Percentiles rank a stretch among this genome's conserved stretches.
phyloP scores from a whole-genome alignment of 1,284 basidiomycete species.

The Exsudoporus floridanus region DNA sequence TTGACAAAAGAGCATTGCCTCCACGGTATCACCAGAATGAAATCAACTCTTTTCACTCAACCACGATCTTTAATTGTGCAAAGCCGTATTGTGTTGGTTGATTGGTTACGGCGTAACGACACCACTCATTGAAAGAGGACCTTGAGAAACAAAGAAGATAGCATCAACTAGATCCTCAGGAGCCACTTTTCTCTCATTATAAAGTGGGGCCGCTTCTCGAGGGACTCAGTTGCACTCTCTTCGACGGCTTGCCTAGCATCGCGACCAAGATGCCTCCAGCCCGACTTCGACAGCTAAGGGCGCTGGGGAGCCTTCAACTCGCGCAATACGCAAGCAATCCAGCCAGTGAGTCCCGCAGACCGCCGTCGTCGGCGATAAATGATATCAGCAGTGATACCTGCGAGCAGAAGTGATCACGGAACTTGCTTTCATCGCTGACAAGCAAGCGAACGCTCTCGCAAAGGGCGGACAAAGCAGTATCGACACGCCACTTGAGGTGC shows the following conservation, averaged over 20 bases:
- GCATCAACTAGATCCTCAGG: no score
- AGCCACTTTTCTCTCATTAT: constrained; percentile 10
- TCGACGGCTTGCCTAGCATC: not conserved
- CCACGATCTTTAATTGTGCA: not conserved
- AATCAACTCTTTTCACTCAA: not conserved
- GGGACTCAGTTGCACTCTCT: not conserved
- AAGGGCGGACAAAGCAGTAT: not conserved
- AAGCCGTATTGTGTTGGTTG: constrained; percentile 9
- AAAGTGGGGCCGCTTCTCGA: constrained; percentile 9
- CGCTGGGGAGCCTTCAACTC: constrained; percentile 27
- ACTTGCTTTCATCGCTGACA: constrained; percentile 28
- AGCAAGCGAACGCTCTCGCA: not conserved
- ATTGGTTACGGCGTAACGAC: constrained; percentile 13
- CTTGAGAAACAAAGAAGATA: constrained; percentile 7
- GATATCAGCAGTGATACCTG: not conserved
- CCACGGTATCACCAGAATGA: not conserved
- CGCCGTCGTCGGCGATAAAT: not conserved
- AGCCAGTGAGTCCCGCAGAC: constrained; percentile 19
- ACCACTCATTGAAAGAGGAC: not conserved
- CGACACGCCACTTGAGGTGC: constrained; percentile 20
- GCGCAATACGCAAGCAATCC: constrained; percentile 28
- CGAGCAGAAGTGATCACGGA: constrained; percentile 30
- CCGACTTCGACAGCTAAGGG: constrained; percentile 18
- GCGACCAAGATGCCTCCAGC: constrained; percentile 27
- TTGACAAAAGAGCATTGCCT: constrained; percentile 10